These are phyloP conservation scores for Xanthoconium separans DNA, from an alignment of 1,284 basidiomycete genomes.

Conservation along the genomic window DNA sequence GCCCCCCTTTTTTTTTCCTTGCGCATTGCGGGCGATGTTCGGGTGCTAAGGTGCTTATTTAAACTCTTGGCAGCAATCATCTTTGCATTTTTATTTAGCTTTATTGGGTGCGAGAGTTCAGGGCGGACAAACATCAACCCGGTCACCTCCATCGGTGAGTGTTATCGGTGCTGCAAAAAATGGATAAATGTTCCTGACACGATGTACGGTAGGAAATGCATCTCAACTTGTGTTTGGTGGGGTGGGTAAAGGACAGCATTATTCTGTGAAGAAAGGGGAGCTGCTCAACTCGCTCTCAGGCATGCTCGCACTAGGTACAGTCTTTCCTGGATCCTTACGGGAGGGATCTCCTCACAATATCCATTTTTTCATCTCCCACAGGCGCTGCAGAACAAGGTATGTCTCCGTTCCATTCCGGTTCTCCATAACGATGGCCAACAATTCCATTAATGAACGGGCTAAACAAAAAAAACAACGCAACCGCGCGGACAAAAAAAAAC, in stretches of 20 bases:
- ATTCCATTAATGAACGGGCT: neutral
- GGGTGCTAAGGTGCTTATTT: neutral
- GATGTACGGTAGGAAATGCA: conserved; percentile 8
- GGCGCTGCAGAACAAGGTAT: conserved; percentile 18
- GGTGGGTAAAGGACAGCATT: conserved; percentile 6
- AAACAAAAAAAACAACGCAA: neutral
- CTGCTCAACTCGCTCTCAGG: conserved; percentile 13
- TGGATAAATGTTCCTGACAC: neutral
- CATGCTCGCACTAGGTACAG: conserved; percentile 10
- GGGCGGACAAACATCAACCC: conserved; percentile 16
- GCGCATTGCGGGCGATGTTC: neutral
- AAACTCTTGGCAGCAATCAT: conserved; percentile 12
- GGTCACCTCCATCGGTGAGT: conserved; percentile 17
- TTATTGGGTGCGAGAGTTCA: conserved; percentile 15
- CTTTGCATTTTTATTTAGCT: conserved; percentile 15
- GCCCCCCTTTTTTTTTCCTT: neutral
- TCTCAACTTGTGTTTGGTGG: conserved; percentile 19
- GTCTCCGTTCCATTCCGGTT: neutral
- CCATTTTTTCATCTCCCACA: neutral
- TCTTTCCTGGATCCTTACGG: neutral
- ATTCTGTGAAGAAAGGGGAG: conserved; percentile 6
- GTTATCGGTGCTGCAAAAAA: neutral
- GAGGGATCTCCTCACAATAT: neutral
- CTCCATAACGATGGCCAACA: neutral
- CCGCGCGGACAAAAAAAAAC: neutral